Evolutionary conservation across 257 asterid species (phyloP), one percentile per base, ranked within the genome.

Genomic region (Solanum acaule): DNA sequence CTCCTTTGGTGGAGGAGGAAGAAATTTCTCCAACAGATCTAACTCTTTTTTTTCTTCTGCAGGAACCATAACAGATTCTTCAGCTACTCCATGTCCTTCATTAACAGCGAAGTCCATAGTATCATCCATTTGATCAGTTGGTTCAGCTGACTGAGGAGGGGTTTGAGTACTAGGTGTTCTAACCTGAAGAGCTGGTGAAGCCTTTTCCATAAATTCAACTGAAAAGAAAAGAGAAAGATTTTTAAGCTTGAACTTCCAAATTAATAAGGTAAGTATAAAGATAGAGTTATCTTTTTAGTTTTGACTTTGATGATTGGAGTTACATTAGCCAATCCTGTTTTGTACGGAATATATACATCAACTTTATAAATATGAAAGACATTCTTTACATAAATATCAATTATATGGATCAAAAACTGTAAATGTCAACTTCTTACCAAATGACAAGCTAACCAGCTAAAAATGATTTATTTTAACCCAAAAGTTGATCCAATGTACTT

Each of bases 1-100:
- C 31, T 88, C 93, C 90, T 86, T 92, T 5, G 98, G 96, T 42
- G 95, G 98, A 31, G 96, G 96, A 20, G 98, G 94, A 71, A 97
- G 96, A 92, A 97, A 97, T 85, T 89, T 91, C 76, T 91, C 93
- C 91, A 97, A 88, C 61, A 91, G 90, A 86, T 93, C 95, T 88
- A 89, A 86, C 86, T 93, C 94, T 87, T 93, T 90, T 78, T 91
- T 86, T 86, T 95, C 98, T 87, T 90, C 98, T 63, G 82, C 89
- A 89, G 94, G 84, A 90, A 86, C 89, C 92, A 90, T 86, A 88
- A 59, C 91, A 72, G 92, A 92, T 90, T 92, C 97, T 84, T 89
- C 95, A 86, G 90, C 88, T 91, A 85, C 93, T 10, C 90, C 91
- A 83, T 92, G 94, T 73, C 88, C 89, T 83, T 91, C 95, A 83